These are phyloP conservation scores for Penicillium psychrosexuale DNA, from an alignment of 2,329 filamentous ascomycete species.

Conservation along the genomic window DNA sequence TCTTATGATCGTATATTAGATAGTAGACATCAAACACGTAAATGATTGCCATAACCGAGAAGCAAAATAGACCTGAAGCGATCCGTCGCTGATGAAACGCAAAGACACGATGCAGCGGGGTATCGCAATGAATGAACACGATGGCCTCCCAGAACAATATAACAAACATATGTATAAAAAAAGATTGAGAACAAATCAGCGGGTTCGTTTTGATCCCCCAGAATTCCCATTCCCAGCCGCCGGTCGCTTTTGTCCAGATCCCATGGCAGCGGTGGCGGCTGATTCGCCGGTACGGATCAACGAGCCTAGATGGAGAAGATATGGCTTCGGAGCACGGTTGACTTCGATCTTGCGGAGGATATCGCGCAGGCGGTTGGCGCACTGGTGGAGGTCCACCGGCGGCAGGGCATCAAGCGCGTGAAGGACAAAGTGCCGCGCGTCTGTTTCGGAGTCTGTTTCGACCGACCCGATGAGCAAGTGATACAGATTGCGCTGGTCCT, in stretches of 20 bases:
- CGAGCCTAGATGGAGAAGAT: conserved; percentile 32
- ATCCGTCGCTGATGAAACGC: conserved; percentile 9
- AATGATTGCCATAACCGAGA: conserved; percentile 1
- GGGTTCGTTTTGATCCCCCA: conserved; percentile 35
- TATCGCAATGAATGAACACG: conserved; percentile 26
- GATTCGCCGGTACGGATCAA: conserved; percentile 33
- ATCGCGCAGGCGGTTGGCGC: conserved; percentile 27
- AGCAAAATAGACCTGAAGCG: conserved; percentile 3
- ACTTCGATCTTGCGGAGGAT: conserved; percentile 45
- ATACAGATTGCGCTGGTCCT: conserved; percentile 44
- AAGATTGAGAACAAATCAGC: conserved; percentile 20
- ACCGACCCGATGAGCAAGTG: conserved; percentile 40
- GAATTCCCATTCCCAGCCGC: conserved; percentile 26
- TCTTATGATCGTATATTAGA: neutral
- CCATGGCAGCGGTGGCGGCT: conserved; percentile 5
- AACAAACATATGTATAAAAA: conserved; percentile 10
- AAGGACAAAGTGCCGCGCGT: conserved; percentile 37
- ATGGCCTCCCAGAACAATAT: conserved; percentile 18
- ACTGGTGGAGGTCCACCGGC: conserved; percentile 30
- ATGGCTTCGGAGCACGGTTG: conserved; percentile 38
- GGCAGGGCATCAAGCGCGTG: conserved; percentile 39
- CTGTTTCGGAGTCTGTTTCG: conserved; percentile 24
- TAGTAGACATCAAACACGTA: neutral
- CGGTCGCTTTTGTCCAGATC: conserved; percentile 34
- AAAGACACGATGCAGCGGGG: conserved; percentile 21